phyloP scores from a whole-genome alignment of 2,329 filamentous ascomycete species.

The Colletotrichum camelliae region DNA sequence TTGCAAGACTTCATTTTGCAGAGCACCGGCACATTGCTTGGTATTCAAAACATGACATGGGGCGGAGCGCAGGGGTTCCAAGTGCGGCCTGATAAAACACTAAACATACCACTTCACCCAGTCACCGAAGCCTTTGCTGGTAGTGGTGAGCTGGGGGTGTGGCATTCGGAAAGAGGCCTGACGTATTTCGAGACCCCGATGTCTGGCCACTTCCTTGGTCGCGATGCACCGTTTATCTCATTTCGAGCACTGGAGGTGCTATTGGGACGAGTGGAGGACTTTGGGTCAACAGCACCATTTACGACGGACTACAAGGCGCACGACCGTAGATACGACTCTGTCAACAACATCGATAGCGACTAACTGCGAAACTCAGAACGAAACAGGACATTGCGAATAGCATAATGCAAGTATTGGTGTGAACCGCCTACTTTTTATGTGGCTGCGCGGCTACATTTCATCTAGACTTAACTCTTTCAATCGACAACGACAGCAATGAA shows the following conservation, averaged over 20 bases:
- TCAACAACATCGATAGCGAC: not conserved
- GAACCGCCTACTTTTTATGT: not conserved
- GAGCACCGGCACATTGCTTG: constrained; percentile 71
- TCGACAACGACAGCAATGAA: not conserved
- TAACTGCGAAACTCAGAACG: not conserved
- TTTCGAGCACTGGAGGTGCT: constrained; percentile 78
- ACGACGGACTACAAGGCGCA: not conserved
- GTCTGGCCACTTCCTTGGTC: constrained; percentile 71
- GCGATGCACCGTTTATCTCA: constrained; percentile 71
- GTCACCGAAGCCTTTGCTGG: constrained; percentile 50
- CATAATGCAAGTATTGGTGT: not conserved
- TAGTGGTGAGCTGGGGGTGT: constrained; percentile 71
- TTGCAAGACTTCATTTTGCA: constrained; percentile 72
- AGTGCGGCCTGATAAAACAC: constrained; percentile 59
- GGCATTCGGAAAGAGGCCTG: constrained; percentile 75
- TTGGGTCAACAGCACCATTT: not conserved
- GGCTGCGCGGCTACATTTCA: not conserved
- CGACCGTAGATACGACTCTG: not conserved
- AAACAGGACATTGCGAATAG: not conserved
- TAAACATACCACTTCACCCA: constrained; percentile 66
- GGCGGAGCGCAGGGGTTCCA: constrained; percentile 75
- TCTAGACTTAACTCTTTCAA: not conserved
- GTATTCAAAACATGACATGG: constrained; percentile 85
- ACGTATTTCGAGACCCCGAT: constrained; percentile 71
- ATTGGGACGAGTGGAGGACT: constrained; percentile 68